Conservation (phyloP, 2,329 filamentous ascomycete genomes). For the Chrysosporium queenslandicum region DNA sequence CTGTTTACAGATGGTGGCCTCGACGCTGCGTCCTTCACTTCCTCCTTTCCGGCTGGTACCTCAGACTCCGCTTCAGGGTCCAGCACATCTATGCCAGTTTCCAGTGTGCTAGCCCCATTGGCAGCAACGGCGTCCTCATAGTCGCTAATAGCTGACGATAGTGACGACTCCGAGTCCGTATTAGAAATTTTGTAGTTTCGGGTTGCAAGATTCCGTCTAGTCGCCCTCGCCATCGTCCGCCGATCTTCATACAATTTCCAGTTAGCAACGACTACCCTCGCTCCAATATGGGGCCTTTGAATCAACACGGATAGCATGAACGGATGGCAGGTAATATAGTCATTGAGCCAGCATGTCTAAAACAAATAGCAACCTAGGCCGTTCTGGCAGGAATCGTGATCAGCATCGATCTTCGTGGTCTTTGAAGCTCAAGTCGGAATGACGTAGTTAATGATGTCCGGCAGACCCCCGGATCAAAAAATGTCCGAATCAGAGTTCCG, state of each 20-base stretch:
- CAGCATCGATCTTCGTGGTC: no score
- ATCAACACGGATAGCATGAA: neutral
- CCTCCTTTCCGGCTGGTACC: slow-evolving; percentile 44
- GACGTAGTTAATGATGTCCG: no score
- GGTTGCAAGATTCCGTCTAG: neutral
- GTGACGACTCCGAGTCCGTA: slow-evolving; percentile 6
- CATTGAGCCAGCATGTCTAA: no score
- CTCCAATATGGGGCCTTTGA: neutral
- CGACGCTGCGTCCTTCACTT: slow-evolving; percentile 48
- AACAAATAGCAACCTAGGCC: no score
- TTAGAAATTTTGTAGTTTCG: slow-evolving; percentile 3
- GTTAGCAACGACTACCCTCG: neutral
- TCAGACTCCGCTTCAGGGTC: slow-evolving; percentile 49
- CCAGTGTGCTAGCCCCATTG: neutral
- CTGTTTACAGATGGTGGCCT: slow-evolving; percentile 73
- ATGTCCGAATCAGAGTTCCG: no score
- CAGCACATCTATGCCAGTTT: slow-evolving; percentile 14
- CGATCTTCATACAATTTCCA: neutral
- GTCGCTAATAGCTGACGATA: slow-evolving; percentile 8
- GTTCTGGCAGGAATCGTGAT: no score
- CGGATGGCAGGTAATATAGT: no score
- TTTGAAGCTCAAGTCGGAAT: no score
- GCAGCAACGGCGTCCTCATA: neutral
- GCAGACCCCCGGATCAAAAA: no score
- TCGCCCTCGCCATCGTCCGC: slow-evolving; percentile 1